phyloP scores from a whole-genome alignment of 768 basidiomycete genomes.

The Serendipita sp. region DNA sequence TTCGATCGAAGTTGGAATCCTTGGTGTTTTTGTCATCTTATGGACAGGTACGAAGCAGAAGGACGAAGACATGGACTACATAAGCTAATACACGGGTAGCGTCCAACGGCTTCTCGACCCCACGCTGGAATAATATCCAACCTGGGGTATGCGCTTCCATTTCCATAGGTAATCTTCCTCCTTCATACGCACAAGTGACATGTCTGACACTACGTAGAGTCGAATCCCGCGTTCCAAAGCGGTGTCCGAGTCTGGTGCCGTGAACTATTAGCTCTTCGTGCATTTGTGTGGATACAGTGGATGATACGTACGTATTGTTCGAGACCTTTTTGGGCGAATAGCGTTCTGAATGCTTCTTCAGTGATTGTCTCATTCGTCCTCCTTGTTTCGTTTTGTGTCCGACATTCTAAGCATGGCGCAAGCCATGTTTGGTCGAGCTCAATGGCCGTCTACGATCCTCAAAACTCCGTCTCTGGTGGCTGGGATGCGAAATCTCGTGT shows the following conservation, averaged over 20 bases:
- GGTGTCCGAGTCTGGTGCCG: constrained; percentile 38
- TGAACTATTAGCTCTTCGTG: constrained; percentile 37
- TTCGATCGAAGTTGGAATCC: constrained; percentile 32
- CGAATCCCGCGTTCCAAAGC: neutral
- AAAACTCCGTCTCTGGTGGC: neutral
- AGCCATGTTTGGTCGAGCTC: constrained; percentile 37
- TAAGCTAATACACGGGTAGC: constrained; percentile 18
- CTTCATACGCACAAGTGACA: constrained; percentile 9
- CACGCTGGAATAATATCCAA: constrained; percentile 33
- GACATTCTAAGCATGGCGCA: constrained; percentile 30
- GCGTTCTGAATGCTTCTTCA: constrained; percentile 14
- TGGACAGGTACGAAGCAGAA: constrained; percentile 33
- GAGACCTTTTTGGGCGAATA: neutral
- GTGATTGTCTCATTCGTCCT: constrained; percentile 29
- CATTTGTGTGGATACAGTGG: constrained; percentile 46
- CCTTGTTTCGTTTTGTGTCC: constrained; percentile 31
- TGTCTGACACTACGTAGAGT: neutral
- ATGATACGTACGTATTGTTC: constrained; percentile 28
- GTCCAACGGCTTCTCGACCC: constrained; percentile 45
- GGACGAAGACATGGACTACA: neutral
- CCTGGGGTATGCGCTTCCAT: constrained; percentile 35
- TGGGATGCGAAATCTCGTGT: constrained; percentile 4
- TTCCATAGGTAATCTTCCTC: constrained; percentile 24
- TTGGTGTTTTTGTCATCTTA: constrained; percentile 32
- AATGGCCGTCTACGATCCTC: constrained; percentile 16